These are phyloP conservation scores for Yamadazyma diddensiae DNA, from an alignment of 1,139 yeast species.

Conservation along the genomic window DNA sequence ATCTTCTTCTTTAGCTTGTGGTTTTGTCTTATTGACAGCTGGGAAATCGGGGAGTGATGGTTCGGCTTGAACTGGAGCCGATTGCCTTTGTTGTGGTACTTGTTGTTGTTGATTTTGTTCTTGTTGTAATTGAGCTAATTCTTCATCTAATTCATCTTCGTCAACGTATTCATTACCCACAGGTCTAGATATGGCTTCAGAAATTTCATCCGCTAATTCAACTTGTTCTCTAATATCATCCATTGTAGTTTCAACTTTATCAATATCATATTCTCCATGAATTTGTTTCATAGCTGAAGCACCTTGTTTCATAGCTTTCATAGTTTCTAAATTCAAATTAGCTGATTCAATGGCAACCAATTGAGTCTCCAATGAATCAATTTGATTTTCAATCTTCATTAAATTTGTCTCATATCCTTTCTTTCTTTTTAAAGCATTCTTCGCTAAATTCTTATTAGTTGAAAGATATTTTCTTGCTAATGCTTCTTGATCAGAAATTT, in stretches of 20 bases:
- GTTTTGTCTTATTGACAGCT: slow-evolving; percentile 36
- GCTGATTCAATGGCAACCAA: slow-evolving; percentile 90
- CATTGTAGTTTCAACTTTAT: slow-evolving; percentile 98
- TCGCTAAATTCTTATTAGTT: slow-evolving; percentile 70
- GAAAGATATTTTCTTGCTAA: slow-evolving; percentile 70
- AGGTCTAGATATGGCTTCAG: slow-evolving; percentile 94
- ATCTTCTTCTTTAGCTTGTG: slow-evolving; percentile 57
- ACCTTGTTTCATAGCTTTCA: slow-evolving; percentile 98
- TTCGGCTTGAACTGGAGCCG: slow-evolving; percentile 13
- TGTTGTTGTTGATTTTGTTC: slow-evolving; percentile 54
- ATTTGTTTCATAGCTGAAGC: slow-evolving; percentile 95
- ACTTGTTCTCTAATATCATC: slow-evolving; percentile 97
- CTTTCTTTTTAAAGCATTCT: slow-evolving; percentile 84
- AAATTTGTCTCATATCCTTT: slow-evolving; percentile 77
- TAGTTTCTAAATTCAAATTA: slow-evolving; percentile 92
- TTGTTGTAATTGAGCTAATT: slow-evolving; percentile 82
- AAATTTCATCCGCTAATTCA: slow-evolving; percentile 89
- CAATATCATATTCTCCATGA: slow-evolving; percentile 92
- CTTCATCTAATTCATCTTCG: slow-evolving; percentile 87
- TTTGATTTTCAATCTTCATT: slow-evolving; percentile 79
- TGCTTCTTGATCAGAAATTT: slow-evolving; percentile 77
- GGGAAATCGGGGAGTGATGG: slow-evolving; percentile 48
- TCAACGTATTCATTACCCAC: slow-evolving; percentile 73
- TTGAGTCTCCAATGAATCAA: slow-evolving; percentile 87
- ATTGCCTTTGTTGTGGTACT: slow-evolving; percentile 7